phyloP scores from a whole-genome alignment of 164 flowering plant genomes.

The Macadamia integrifolia region DNA sequence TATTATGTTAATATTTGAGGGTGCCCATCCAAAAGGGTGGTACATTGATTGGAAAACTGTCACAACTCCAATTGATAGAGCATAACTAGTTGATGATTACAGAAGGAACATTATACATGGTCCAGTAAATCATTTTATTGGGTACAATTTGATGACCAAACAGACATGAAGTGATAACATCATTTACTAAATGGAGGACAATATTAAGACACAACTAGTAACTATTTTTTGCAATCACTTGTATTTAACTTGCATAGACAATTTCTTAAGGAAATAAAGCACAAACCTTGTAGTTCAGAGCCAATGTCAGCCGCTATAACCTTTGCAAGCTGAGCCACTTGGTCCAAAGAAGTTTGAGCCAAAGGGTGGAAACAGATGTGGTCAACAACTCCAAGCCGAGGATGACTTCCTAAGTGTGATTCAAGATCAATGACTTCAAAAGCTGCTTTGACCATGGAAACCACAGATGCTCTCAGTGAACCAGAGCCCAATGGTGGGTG shows the following conservation, averaged over 20 bases:
- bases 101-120: too few species aligned
- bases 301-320: slow-evolving; percentile 52
- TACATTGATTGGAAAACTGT: too few species aligned
- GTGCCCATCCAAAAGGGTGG: too few species aligned
- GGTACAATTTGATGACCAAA: too few species aligned
- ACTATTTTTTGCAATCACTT: not conserved
- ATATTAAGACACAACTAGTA: not conserved
- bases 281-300: slow-evolving; percentile 51
- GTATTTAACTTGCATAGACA: not conserved
- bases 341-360: slow-evolving; percentile 34
- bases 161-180: too few species aligned
- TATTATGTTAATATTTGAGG: too few species aligned
- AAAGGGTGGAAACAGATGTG: slow-evolving; percentile 68
- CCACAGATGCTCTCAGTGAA: slow-evolving; percentile 38
- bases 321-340: slow-evolving; percentile 40
- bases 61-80: too few species aligned
- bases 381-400: slow-evolving; percentile 71
- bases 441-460: slow-evolving; percentile 64
- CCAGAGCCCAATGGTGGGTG: slow-evolving; percentile 17
- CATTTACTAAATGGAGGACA: too few species aligned
- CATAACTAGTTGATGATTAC: too few species aligned
- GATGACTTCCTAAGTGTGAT: slow-evolving; percentile 58
- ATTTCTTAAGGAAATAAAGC: not conserved
- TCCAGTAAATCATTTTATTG: too few species aligned
- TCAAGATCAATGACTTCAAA: slow-evolving; percentile 42